Evolutionary conservation across 2,329 filamentous ascomycete species (phyloP), one percentile per base, ranked within the genome.

Genomic region (Lecanoromycetidae sp.): DNA sequence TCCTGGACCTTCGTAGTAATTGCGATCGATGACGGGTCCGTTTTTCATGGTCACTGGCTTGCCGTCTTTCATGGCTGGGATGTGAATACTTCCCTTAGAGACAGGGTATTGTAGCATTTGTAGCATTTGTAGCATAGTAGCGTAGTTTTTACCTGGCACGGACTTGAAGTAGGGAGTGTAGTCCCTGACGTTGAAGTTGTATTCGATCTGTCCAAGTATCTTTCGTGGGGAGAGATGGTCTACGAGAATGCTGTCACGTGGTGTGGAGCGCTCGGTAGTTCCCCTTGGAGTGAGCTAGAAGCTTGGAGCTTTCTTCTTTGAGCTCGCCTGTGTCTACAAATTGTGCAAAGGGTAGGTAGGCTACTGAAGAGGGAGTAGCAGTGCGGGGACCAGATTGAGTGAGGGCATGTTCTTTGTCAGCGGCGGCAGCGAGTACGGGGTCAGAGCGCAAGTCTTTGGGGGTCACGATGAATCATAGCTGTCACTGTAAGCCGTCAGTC

Each of bases 81-180:
- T 65, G 49, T 76, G 72, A 8, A 75, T 61, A 2, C 62, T 67
- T 0, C 73, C 73, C 3, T 63, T 60, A 0, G 70, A 68, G 25
- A 72, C 72, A 0, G 73, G 72, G 56, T 75, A 72, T 50, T 74
- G 71, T 1, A 75, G 57, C 49, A 74, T 69, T 48, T 69, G 66
- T 0, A 74, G 53, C 61, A 74, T 69, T 48, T 69, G 66, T 0
- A 74, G 53, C 61, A 74, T 66, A 2, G 68, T 71, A 7, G 61
- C 69, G 47, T 74, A 72, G 46, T 64, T 66, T 50, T 68, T 72
- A 2, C 58, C 61, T 0, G 36, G 57, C 48, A 52, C 60, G 38
- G 44, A 60, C 45, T 27, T 55, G 40, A 57, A 69, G 59, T 53
- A 58, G 40, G 68, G 59, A 46, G 61, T 71, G 63, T 66, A 71